Base-by-base conservation (phyloP, 2,329 filamentous ascomycete genomes). In the Dichotomopilus funicola region DNA sequence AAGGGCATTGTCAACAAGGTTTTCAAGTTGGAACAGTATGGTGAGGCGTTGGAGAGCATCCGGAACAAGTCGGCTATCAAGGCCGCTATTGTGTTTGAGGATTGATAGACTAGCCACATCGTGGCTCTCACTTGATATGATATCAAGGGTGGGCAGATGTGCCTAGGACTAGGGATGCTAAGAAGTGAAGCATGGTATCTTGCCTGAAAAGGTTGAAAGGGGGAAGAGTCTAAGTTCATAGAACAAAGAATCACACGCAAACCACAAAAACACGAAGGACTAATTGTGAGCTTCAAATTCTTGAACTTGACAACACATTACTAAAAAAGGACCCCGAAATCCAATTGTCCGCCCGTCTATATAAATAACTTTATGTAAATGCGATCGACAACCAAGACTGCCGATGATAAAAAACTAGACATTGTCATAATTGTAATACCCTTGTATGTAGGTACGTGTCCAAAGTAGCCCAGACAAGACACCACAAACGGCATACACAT, bases 41-140 rank as follows among this genome's bases (percentile, higher is more conserved):
- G 75, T 46, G 82, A 87, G 67, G 86, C 84, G 59, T 72, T 89
- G 61, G 81, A 88, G 68, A 78, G 81, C 55, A 88, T 89, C 75
- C 81, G 78, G 65, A 84, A 87, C 72, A 88, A 88, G 76, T 80
- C 74, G 52, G 85, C 85, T 57, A 87, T 89, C 67, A 89, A 89
- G 76, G 85, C 85, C 51, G 84, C 83, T 12, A 88, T 89, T 68
- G 79, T 55, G 40, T 55, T 55, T 34, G 52, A 52, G 2, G 49
- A 58, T 33, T 53, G 31, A 49, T 34, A 2, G 6, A 35, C 8
- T 13, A n/a, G n/a, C n/a, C n/a, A n/a, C n/a, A n/a, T n/a, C n/a
- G n/a, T n/a, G n/a, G 4, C 6, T 13, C 19, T 27, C 19, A 27
- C 19, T 27, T 27, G 19, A 27, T 27, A 27, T 27, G 19, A 27